Evolutionary conservation across 768 basidiomycete species (phyloP).

Genomic region (Ephemerocybe angulata): DNA sequence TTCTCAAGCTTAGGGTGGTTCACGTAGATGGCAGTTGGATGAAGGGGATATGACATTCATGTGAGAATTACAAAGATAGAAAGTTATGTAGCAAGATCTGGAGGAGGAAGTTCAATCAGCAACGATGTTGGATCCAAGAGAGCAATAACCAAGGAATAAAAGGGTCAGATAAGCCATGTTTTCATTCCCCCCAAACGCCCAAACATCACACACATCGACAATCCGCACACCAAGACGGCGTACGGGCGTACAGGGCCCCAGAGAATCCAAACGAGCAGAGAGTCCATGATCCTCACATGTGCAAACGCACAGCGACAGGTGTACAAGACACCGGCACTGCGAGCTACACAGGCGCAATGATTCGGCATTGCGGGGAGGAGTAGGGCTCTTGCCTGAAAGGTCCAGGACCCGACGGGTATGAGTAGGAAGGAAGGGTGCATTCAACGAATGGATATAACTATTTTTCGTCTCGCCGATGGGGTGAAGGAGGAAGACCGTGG

Average conservation of each 20-base stretch:
- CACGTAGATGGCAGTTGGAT: too few relatives aligned
- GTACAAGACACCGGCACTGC: too few relatives aligned
- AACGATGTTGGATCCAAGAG: not conserved
- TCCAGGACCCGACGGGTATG: not conserved
- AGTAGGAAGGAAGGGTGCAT: conserved; percentile 1
- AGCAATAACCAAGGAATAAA: not conserved
- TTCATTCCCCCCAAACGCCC: conserved; percentile 4
- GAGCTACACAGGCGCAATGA: not conserved
- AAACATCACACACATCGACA: not conserved
- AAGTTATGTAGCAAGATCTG: not conserved
- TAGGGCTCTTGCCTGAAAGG: not conserved
- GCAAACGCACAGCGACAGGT: too few relatives aligned
- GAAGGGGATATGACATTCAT: too few relatives aligned
- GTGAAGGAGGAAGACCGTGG: not conserved
- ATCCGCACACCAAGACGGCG: not conserved
- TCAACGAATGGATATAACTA: conserved; percentile 15
- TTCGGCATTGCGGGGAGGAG: not conserved
- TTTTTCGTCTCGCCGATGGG: conserved; percentile 10
- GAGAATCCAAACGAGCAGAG: not conserved
- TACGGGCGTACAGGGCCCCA: not conserved
- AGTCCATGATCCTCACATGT: too few relatives aligned
- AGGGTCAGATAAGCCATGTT: conserved; percentile 4
- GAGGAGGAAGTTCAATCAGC: not conserved
- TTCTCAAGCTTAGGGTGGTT: too few relatives aligned
- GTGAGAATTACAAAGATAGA: too few relatives aligned